These are phyloP conservation scores for Tetramitus jugosus DNA, from an alignment of 208 protist genomes.

Conservation along the genomic window DNA sequence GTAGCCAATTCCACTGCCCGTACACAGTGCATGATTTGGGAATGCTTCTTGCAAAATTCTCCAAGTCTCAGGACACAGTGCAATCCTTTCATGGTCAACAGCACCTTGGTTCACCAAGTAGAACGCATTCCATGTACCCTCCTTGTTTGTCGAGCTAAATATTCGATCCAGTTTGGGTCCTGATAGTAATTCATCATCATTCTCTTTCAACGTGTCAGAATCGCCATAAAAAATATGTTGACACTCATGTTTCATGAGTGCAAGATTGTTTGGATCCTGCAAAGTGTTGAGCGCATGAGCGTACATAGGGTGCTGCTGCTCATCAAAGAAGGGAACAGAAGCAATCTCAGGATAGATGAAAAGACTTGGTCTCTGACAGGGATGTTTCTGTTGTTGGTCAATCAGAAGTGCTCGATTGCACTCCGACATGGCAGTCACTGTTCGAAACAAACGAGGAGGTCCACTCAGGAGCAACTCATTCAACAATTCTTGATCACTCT, in stretches of 20 bases:
- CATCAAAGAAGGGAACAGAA: neutral
- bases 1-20: neutral
- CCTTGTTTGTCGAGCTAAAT: neutral
- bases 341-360: neutral
- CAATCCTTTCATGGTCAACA: neutral
- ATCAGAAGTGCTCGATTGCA: too few relatives aligned
- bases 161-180: neutral
- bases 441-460: too few relatives aligned
- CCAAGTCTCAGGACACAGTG: neutral
- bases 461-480: too few relatives aligned
- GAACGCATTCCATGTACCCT: neutral
- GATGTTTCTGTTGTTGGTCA: too few relatives aligned
- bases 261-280: too few relatives aligned
- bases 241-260: too few relatives aligned
- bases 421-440: too few relatives aligned
- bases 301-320: neutral
- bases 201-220: neutral
- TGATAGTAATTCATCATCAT: neutral
- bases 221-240: neutral
- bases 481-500: too few relatives aligned
- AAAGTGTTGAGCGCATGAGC: too few relatives aligned
- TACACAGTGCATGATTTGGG: neutral
- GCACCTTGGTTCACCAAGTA: neutral
- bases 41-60: neutral
- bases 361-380: too few relatives aligned